Evolutionary conservation across 2,329 filamentous ascomycete species (phyloP), one percentile per base, ranked within the genome.

Genomic region (Blastomyces silverae): DNA sequence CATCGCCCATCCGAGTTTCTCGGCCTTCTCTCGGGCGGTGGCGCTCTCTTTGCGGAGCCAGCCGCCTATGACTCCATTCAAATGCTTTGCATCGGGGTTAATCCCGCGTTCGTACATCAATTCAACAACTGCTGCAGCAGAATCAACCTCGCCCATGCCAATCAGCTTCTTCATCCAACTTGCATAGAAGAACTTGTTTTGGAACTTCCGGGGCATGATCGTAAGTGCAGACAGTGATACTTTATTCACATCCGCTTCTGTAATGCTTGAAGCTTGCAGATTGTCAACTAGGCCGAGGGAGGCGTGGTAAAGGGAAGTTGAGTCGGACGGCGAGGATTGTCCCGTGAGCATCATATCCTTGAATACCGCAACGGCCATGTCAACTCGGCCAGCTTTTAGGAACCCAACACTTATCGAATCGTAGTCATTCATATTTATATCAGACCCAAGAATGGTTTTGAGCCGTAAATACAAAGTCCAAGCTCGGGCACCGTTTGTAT

Each of bases 141-240:
- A 89, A 64, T 89, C 84, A 17, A 90, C 77, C 68, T 91, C 84
- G 1, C 86, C 87, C 65, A 87, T 84, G 20, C 87, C 88, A 64
- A 95, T 89, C 10, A 95, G 84, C 61, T 89, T 86, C 76, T 93
- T 93, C 72, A 96, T 83, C 92, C 92, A 96, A 71, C 91, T 92
- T 44, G 88, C 89, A 69, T 92, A 89, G 76, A 96, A 90, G 76
- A 91, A 93, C 67, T 88, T 87, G 75, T 95, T 94, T 57, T 81
- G 78, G 64, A 84, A 82, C 44, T 74, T 74, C 15, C 76, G 73
- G 4, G 86, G 86, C 25, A 88, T 72, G 37, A 80, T 72, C 4
- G 80, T 80, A 34, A 88, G 72, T 1, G 79, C 79, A 11, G 79
- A 75, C 5, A 83, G 71, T 0, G 81, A 82, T 13, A 83, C 71